phyloP scores from a whole-genome alignment of 164 flowering plant genomes.

The Chimonanthus praecox region DNA sequence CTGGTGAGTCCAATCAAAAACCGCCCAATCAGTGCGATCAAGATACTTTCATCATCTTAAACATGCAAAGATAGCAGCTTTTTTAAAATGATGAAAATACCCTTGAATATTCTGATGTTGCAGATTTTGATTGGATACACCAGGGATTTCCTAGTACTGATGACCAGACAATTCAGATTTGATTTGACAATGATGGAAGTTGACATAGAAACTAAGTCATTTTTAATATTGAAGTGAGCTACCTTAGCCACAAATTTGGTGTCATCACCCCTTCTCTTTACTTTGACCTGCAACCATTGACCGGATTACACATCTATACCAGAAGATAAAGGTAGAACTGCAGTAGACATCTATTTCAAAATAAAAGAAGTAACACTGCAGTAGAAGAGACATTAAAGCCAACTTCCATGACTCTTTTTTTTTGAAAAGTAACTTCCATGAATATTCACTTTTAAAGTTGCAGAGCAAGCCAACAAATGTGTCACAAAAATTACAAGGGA shows the following conservation, averaged over 20 bases:
- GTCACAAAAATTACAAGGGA: not conserved
- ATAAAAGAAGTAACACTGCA: not conserved
- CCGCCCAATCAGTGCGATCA: too few relatives aligned
- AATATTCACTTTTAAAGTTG: not conserved
- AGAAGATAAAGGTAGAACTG: not conserved
- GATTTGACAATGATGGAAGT: not conserved
- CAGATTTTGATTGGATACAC: too few relatives aligned
- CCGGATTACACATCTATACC: not conserved
- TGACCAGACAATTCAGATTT: too few relatives aligned
- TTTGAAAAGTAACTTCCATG: not conserved
- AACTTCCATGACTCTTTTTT: not conserved
- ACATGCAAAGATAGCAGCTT: too few relatives aligned
- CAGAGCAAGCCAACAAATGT: not conserved
- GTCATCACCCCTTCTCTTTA: conserved; percentile 97
- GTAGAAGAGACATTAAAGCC: not conserved
- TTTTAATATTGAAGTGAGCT: conserved; percentile 9
- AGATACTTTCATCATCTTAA: too few relatives aligned
- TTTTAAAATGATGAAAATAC: too few relatives aligned
- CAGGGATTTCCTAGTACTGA: too few relatives aligned
- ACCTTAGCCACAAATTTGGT: conserved; percentile 97
- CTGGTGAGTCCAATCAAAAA: too few relatives aligned
- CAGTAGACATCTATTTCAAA: not conserved
- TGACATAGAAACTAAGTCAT: not conserved
- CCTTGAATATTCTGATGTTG: too few relatives aligned
- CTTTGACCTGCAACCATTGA: conserved; percentile 68